Base-by-base conservation (phyloP, 805 yeast species). In the Yarrowia divulgata region DNA sequence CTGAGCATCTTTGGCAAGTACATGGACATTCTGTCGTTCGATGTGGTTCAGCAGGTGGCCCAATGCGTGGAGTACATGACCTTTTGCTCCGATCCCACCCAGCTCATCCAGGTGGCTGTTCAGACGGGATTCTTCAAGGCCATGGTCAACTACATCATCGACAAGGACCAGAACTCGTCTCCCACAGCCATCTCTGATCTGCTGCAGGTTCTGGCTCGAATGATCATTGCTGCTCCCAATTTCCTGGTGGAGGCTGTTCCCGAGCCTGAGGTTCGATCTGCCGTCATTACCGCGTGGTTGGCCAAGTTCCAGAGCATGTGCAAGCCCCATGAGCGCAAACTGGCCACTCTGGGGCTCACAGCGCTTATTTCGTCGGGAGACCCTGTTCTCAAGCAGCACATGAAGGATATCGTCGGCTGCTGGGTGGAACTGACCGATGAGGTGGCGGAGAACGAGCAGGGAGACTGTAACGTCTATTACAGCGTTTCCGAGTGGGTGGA, bases 251-350 rank as follows among this genome's bases (percentile, higher is more conserved):
- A 70, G 37, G 63, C 75, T 64, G 54, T 73, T 37, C 40, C 52
- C 13, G 57, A 63, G 37, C 55, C 39, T 1, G 48, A 46, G 8
- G 29, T 37, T 16, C 68, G 68, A 16, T 48, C 55, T 12, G 68
- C 68, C 3, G 48, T 63, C 29, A 23, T 48, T n/a, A 6, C 57
- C 5, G 48, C 57, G 1, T 80, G 82, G 82, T 49, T 78, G 14
- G 72, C 72, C 14, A 71, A 71, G 81, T 78, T 81, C 49, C 79
- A 81, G 34, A 85, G 85, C 70, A 84, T 90, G 69, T 90, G 89
- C 50, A 92, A 88, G 73, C 93, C 97, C 0, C 83, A 91, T 70
- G 86, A 87, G 72, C 86, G 90, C 71, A 94, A 94, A 77, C 79
- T 89, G 67, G 87, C 85, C 72, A 79, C 88, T 3, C 76, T 91